Conservation (phyloP, 2,329 filamentous ascomycete species). For the Trematosphaeria pertusa region DNA sequence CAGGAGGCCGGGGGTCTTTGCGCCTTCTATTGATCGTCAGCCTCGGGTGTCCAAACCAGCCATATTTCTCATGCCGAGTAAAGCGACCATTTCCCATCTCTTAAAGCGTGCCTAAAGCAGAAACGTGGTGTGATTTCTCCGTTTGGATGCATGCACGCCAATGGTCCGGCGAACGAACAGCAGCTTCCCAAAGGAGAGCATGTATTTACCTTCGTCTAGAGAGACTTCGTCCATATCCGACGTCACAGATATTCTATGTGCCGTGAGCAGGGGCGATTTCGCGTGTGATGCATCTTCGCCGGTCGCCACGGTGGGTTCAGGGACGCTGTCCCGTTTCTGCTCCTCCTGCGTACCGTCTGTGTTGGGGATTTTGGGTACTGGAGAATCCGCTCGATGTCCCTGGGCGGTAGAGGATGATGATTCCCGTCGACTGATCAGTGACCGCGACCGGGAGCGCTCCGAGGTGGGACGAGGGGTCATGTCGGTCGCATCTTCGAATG, state of each 20-base stretch:
- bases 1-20: conserved; percentile 36
- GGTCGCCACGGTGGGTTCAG: conserved; percentile 26
- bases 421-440: conserved; percentile 54
- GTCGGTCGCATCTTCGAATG: conserved; percentile 83
- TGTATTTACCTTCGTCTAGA: conserved; percentile 63
- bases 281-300: conserved; percentile 30
- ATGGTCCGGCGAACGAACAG: too few species aligned
- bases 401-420: conserved; percentile 42
- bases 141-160: background rate
- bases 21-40: conserved; percentile 35
- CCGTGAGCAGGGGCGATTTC: conserved; percentile 61
- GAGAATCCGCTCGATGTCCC: conserved; percentile 27
- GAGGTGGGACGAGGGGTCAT: conserved; percentile 53
- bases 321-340: conserved; percentile 13
- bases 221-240: conserved; percentile 70
- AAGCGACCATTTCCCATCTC: too few species aligned
- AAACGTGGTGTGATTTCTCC: background rate
- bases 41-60: too few species aligned
- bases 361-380: conserved; percentile 26
- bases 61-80: too few species aligned
- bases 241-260: conserved; percentile 62
- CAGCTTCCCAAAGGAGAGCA: background rate
- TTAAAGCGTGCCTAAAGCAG: too few species aligned
- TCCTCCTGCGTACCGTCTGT: conserved; percentile 11
- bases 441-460: conserved; percentile 58